Base-by-base conservation (phyloP, 306 rosid species). In the Fragaria iinumae region DNA sequence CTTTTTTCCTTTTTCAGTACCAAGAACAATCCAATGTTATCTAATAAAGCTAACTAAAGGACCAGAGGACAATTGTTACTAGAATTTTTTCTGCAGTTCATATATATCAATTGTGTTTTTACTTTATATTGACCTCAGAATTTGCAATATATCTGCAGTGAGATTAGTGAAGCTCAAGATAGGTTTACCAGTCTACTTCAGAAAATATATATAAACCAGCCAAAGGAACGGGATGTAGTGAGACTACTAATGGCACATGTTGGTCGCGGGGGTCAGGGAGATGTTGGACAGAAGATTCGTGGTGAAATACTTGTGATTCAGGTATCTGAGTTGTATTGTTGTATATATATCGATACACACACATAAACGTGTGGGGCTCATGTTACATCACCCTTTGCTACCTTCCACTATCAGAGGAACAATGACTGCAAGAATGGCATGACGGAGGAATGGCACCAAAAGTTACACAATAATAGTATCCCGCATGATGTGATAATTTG, bases 391-490 rank as follows among this genome's bases (percentile, higher is more conserved):
- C 14, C 39, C 25, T 43, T 69, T 69, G 52, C 60, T 20, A 38
- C 11, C 71, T 34, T 60, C 62, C 43, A 39, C 47, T 64, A 75
- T 72, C 87, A 83, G 84, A 83, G 78, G 53, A 83, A 83, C 29
- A 76, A 83, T 72, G 79, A 83, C 70, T 80, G 81, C 69, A 76
- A 77, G 53, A 64, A 45, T 32, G 81, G 81, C 53, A 83, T 83
- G 87, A 80, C 80, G 84, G 87, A 83, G 81, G 87, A 83, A 71
- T 83, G 84, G 87, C 87, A 83, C 73, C 87, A 83, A 72, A 83
- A 83, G 79, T 67, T 83, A 72, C 87, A 83, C 77, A 83, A 83
- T 63, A 76, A 76, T 73, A n/a, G n/a, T n/a, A n/a, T n/a, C n/a
- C n/a, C n/a, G n/a, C n/a, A n/a, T 72, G 87, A 83, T 76, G 79